phyloP scores from a whole-genome alignment of 805 yeast species.

The Wickerhamomyces alni region DNA sequence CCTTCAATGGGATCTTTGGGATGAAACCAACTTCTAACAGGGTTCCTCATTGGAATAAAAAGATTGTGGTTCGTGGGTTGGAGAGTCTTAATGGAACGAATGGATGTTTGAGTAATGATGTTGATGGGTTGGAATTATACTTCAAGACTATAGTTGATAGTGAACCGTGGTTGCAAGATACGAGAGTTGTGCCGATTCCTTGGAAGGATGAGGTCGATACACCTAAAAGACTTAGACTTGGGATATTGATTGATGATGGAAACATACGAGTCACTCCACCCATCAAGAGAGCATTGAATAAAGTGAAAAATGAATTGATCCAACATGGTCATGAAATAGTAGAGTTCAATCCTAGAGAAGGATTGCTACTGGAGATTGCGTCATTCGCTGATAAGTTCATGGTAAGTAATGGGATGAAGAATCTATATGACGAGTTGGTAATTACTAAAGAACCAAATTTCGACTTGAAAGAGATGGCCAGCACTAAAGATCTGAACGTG shows the following conservation, averaged over 20 bases:
- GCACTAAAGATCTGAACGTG: constrained; percentile 31
- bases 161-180: constrained; percentile 36
- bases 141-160: constrained; percentile 21
- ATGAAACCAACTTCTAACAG: constrained; percentile 38
- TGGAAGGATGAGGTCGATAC: constrained; percentile 26
- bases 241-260: constrained; percentile 34
- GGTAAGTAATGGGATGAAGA: constrained; percentile 5
- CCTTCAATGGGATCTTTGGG: constrained; percentile 34
- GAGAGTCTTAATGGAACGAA: constrained; percentile 34
- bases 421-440: neutral
- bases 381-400: constrained; percentile 3
- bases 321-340: constrained; percentile 44
- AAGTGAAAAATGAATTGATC: constrained; percentile 20
- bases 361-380: neutral
- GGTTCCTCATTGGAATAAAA: constrained; percentile 30
- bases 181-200: constrained; percentile 31
- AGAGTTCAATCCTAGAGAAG: constrained; percentile 25
- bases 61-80: constrained; percentile 30
- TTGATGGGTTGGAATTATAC: constrained; percentile 29
- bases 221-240: constrained; percentile 32
- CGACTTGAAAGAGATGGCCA: constrained; percentile 25
- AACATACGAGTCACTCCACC: constrained; percentile 40
- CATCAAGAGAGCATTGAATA: constrained; percentile 34
- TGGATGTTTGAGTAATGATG: constrained; percentile 36
- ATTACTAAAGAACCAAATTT: constrained; percentile 34